phyloP scores from a whole-genome alignment of 2,329 filamentous ascomycete species.

The Penicillium italicum region DNA sequence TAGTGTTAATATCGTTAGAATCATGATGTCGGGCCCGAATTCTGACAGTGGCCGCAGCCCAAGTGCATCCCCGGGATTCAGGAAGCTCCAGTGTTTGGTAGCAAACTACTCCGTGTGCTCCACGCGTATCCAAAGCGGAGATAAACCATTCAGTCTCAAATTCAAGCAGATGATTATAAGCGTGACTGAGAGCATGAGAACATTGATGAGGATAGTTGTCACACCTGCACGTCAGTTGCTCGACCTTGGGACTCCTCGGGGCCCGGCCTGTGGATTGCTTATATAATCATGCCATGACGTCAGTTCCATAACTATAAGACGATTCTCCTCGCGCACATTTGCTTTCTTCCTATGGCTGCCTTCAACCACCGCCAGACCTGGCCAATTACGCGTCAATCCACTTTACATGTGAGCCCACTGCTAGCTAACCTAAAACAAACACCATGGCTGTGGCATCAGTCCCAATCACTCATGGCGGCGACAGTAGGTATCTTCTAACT shows the following conservation, averaged over 20 bases:
- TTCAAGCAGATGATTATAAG: background rate
- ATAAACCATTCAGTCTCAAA: background rate
- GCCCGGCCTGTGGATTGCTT: background rate
- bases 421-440: background rate
- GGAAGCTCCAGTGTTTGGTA: background rate
- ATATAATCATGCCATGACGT: conserved; percentile 1
- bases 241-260: background rate
- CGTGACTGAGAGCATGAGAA: background rate
- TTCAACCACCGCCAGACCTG: background rate
- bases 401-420: background rate
- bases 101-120: background rate
- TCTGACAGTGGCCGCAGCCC: background rate
- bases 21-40: background rate
- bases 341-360: background rate
- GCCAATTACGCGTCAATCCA: background rate
- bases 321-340: background rate
- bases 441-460: conserved; percentile 4
- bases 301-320: background rate
- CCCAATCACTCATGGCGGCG: conserved; percentile 5
- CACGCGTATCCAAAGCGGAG: background rate
- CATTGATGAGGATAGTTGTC: background rate
- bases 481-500: background rate
- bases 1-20: background rate
- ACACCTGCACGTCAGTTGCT: background rate
- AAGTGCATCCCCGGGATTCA: background rate